These are phyloP conservation scores for Leptographium lundbergii DNA, from an alignment of 2,329 filamentous ascomycete species.

Conservation along the genomic window DNA sequence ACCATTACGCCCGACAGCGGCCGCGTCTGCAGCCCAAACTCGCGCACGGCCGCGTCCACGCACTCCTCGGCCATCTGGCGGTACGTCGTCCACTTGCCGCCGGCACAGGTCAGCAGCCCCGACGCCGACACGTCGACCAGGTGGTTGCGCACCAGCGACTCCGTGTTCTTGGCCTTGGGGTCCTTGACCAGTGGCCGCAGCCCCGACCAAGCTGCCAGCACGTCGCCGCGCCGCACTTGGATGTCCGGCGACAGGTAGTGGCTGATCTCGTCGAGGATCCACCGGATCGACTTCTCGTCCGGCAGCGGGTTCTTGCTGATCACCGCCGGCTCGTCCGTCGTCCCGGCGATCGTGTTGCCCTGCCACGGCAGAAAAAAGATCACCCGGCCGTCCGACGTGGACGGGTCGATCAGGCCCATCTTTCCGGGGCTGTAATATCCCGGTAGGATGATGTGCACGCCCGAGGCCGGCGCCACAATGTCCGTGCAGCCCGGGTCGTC, in stretches of 20 bases:
- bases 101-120: slow-evolving; percentile 67
- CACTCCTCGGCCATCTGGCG: slow-evolving; percentile 81
- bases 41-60: slow-evolving; percentile 62
- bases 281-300: slow-evolving; percentile 65
- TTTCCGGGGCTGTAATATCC: slow-evolving; percentile 66
- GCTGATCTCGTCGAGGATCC: slow-evolving; percentile 68
- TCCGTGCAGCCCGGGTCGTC: slow-evolving; percentile 57
- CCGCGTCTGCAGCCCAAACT: slow-evolving; percentile 46
- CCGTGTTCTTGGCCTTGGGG: slow-evolving; percentile 68
- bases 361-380: slow-evolving; percentile 85
- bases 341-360: slow-evolving; percentile 74
- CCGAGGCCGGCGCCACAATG: slow-evolving; percentile 69
- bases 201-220: slow-evolving; percentile 65
- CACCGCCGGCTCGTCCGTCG: slow-evolving; percentile 61
- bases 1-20: slow-evolving; percentile 21
- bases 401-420: slow-evolving; percentile 73
- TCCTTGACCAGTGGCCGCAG: slow-evolving; percentile 73
- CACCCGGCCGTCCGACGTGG: slow-evolving; percentile 72
- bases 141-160: slow-evolving; percentile 73
- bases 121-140: slow-evolving; percentile 63
- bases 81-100: slow-evolving; percentile 83
- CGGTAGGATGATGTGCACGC: slow-evolving; percentile 72
- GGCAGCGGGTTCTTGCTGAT: slow-evolving; percentile 59
- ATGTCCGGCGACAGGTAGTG: slow-evolving; percentile 67
- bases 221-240: slow-evolving; percentile 60